Conservation (phyloP, 257 asterid species). For the Plectranthus barbatus region DNA sequence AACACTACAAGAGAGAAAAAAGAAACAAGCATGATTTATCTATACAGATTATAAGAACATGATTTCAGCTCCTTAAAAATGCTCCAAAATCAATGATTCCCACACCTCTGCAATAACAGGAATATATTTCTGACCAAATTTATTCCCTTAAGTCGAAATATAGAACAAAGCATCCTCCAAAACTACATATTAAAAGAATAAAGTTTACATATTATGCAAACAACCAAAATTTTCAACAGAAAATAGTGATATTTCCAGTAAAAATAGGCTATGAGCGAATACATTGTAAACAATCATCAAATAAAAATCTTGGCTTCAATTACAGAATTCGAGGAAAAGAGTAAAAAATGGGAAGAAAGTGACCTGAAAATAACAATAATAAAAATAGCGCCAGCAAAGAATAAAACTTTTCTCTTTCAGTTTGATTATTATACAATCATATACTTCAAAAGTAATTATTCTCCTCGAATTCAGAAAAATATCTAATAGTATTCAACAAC, state of each 20-base stretch:
- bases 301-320: conserved; percentile 5
- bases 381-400: conserved; percentile 7
- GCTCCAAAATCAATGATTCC: too few relatives aligned
- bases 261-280: not conserved
- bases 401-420: not conserved
- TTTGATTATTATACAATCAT: not conserved
- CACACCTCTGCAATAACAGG: too few relatives aligned
- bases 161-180: not conserved
- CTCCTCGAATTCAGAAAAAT: not conserved
- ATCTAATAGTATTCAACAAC: conserved; percentile 1
- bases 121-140: not conserved
- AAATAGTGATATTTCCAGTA: too few relatives aligned
- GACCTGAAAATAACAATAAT: not conserved
- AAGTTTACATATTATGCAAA: too few relatives aligned
- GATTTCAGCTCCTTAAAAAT: too few relatives aligned
- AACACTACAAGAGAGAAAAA: conserved; percentile 13
- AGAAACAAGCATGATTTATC: too few relatives aligned
- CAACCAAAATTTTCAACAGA: too few relatives aligned
- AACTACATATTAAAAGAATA: too few relatives aligned
- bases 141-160: not conserved
- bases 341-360: conserved; percentile 8
- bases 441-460: not conserved
- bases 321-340: conserved; percentile 33
- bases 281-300: not conserved
- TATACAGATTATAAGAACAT: too few relatives aligned